Evolutionary conservation across 1,284 basidiomycete genomes (phyloP).

Genomic region (Cystobasidiaceae sp.): DNA sequence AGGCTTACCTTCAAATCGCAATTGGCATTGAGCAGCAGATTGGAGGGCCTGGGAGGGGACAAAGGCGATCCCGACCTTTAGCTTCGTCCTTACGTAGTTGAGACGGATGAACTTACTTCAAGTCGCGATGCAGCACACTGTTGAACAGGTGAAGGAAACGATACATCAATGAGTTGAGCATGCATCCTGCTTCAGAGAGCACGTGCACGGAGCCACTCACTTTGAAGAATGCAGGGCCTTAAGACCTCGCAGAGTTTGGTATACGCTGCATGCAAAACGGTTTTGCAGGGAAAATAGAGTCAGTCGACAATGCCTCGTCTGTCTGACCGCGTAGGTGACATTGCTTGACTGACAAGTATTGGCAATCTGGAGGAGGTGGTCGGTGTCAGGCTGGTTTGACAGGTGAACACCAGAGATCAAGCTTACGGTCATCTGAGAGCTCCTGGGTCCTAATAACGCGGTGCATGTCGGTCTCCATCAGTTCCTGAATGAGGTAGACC

Average conservation of each 20-base stretch:
- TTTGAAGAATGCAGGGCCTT: conserved; percentile 84
- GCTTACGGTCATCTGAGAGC: conserved; percentile 65
- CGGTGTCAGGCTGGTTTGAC: neutral
- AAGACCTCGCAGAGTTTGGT: conserved; percentile 83
- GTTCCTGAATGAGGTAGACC: conserved; percentile 65
- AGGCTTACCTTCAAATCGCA: conserved; percentile 70
- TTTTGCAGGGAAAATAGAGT: no score
- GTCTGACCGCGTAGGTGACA: no score
- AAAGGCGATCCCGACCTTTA: no score
- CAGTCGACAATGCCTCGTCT: no score
- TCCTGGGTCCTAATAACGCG: conserved; percentile 80
- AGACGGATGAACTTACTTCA: conserved; percentile 54
- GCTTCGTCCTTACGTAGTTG: no score
- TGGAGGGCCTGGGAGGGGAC: conserved; percentile 68
- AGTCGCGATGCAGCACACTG: conserved; percentile 80
- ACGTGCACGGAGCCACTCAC: conserved; percentile 55
- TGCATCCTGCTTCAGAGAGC: no score
- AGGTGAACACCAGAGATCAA: conserved; percentile 49
- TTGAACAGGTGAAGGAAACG: neutral
- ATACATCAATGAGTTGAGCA: neutral
- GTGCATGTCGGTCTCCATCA: conserved; percentile 56
- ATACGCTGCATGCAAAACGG: no score
- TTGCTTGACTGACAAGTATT: conserved; percentile 50
- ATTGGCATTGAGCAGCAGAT: conserved; percentile 89
- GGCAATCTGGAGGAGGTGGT: conserved; percentile 26